Evolutionary conservation across 2,329 filamentous ascomycete species (phyloP), one percentile per base, ranked within the genome.

Genomic region (Pseudophaeomoniella oleicola): DNA sequence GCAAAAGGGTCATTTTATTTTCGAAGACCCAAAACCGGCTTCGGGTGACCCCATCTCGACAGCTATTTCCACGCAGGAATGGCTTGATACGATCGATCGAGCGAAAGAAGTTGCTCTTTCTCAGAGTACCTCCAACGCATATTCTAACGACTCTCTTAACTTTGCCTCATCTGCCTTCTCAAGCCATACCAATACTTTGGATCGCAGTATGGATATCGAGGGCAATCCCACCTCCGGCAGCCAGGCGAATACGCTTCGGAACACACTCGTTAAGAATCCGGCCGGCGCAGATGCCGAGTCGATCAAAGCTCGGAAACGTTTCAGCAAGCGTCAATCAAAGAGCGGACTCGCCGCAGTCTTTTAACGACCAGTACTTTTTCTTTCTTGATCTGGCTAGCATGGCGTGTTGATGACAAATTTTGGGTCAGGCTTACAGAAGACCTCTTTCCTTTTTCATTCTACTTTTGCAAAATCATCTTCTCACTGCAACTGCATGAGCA

Each of bases 291-390:
- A 72, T 45, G 56, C 58, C 34, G 69, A 71, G 36, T 70, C 67
- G n/a, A 49, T 68, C 12, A 75, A 72, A 52, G 69, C 69, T 34
- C 64, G 67, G 46, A 76, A 75, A 52, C 59, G 73, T 34, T 96
- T 94, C 59, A 94, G 86, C 62, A 90, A 90, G 60, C 71, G 88
- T 47, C 85, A 94, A 60, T 92, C 83, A 12, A 93, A 92, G 62
- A 94, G 85, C 56, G 87, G 88, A n/a, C 71, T 94, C 34, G 85
- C 85, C 17, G 81, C 87, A 34, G 81, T 84, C 35, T 94, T 94
- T 54, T 93, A 57, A 58, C 39, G 22, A 14, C 30, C 33, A 18
- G 19, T 29, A 30, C 16, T 13, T 34, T 16, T 11, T 38, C 15
- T 18, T 31, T 34, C 19, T n/a, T n/a, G n/a, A n/a, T n/a, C 6